phyloP scores from a whole-genome alignment of 139 green algal genomes.

The Volvox reticuliferus region DNA sequence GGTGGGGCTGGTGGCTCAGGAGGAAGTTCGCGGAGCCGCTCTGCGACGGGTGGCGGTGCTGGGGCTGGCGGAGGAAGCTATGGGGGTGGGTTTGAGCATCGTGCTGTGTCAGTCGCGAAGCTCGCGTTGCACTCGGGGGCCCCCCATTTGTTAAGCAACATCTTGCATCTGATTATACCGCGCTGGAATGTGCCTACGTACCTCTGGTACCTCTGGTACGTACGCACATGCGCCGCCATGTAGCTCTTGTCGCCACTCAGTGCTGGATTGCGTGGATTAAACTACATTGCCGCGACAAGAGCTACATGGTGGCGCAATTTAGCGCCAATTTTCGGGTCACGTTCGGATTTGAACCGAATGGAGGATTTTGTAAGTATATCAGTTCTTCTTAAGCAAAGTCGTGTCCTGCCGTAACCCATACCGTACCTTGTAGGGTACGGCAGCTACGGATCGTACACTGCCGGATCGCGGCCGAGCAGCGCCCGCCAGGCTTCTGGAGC shows the following conservation, averaged over 20 bases:
- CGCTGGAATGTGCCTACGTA: not conserved
- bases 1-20: not conserved
- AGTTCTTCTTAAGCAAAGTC: not conserved
- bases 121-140: not conserved
- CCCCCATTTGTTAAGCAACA: not conserved
- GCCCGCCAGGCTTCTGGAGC: not conserved
- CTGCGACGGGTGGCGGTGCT: not conserved
- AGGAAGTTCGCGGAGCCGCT: not conserved
- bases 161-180: not conserved
- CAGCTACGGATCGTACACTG: conserved; percentile 4
- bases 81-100: not conserved
- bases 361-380: not conserved
- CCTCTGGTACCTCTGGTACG: too few species aligned
- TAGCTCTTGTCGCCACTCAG: too few species aligned
- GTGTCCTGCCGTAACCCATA: not conserved
- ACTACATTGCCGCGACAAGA: too few species aligned
- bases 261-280: too few species aligned
- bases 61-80: too few species aligned
- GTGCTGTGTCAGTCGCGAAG: not conserved
- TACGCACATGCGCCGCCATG: too few species aligned
- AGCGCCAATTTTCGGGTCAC: not conserved
- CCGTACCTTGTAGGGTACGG: not conserved
- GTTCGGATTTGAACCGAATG: not conserved
- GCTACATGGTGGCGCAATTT: not conserved
- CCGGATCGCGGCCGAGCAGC: not conserved